Percentiles rank a stretch among this genome's conserved stretches.
Conservation (phyloP, 2,329 filamentous ascomycete genomes). For the Drechslerella stenobrocha region DNA sequence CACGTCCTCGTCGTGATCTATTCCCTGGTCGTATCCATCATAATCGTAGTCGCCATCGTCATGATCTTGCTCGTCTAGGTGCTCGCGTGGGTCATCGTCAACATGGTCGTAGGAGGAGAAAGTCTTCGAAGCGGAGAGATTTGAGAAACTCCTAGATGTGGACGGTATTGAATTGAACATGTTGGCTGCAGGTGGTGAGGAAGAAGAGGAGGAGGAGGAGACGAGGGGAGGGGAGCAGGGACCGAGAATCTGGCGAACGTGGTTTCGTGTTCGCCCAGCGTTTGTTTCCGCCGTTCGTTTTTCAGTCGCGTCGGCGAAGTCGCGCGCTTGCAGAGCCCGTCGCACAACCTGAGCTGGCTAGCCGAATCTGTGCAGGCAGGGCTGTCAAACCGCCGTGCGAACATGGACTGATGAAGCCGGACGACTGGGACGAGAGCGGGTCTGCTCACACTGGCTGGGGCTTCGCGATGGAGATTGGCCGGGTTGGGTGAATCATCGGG, state of each 20-base stretch:
- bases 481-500: not conserved
- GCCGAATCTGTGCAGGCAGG: not conserved
- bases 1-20: constrained; percentile 9
- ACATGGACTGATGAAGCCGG: not conserved
- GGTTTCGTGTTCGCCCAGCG: not conserved
- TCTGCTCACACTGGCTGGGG: not conserved
- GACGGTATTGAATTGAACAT: constrained; percentile 46
- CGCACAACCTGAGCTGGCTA: constrained; percentile 5
- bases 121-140: constrained; percentile 12
- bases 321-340: not conserved
- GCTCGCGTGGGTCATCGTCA: constrained; percentile 10
- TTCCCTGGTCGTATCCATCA: constrained; percentile 27
- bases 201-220: too few relatives aligned
- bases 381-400: not conserved
- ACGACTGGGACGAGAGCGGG: not conserved
- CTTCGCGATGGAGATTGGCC: not conserved
- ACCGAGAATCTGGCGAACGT: not conserved
- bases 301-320: not conserved
- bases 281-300: not conserved
- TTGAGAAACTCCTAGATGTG: constrained; percentile 12
- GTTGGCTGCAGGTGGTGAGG: too few relatives aligned
- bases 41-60: constrained; percentile 21
- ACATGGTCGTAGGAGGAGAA: constrained; percentile 8
- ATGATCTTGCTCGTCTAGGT: constrained; percentile 14
- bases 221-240: too few relatives aligned